Percentiles rank a stretch among this genome's conserved stretches.
phyloP scores from a whole-genome alignment of 352 stramenopile species.

The Phytophthora rubi region DNA sequence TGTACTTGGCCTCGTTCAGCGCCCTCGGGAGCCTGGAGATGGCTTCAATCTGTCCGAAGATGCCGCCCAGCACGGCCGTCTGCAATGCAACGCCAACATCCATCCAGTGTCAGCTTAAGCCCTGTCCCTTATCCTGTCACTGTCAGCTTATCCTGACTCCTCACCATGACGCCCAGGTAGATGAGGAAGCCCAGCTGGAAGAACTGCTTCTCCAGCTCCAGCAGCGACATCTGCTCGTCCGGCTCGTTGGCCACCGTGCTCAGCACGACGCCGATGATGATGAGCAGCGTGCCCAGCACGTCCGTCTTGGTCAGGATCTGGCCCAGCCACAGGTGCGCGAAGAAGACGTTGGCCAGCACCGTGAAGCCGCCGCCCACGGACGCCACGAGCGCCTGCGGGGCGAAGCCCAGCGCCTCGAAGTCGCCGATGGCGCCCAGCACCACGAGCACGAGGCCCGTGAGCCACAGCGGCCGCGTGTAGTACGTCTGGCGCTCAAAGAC shows the following conservation, averaged over 20 bases:
- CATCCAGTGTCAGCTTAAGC: neutral
- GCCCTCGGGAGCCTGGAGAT: slow-evolving; percentile 58
- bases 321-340: slow-evolving; percentile 86
- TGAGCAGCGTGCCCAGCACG: slow-evolving; percentile 73
- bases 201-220: slow-evolving; percentile 84
- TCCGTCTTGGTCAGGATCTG: slow-evolving; percentile 77
- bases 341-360: slow-evolving; percentile 90
- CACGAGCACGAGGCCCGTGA: slow-evolving; percentile 82
- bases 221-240: slow-evolving; percentile 77
- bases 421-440: slow-evolving; percentile 84
- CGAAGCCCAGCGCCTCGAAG: slow-evolving; percentile 89
- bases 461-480: slow-evolving; percentile 86
- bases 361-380: slow-evolving; percentile 87
- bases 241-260: slow-evolving; percentile 84
- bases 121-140: slow-evolving; percentile 13
- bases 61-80: slow-evolving; percentile 63
- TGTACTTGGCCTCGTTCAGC: slow-evolving; percentile 68
- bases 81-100: slow-evolving; percentile 15
- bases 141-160: slow-evolving; percentile 6
- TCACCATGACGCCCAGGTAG: slow-evolving; percentile 80
- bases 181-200: slow-evolving; percentile 79
- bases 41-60: slow-evolving; percentile 80
- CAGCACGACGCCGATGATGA: slow-evolving; percentile 84
- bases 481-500: slow-evolving; percentile 73
- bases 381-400: slow-evolving; percentile 85